Percentiles rank a stretch among this genome's conserved stretches.
phyloP scores from a whole-genome alignment of 345 rosid species.

The Rhizophora mangle region DNA sequence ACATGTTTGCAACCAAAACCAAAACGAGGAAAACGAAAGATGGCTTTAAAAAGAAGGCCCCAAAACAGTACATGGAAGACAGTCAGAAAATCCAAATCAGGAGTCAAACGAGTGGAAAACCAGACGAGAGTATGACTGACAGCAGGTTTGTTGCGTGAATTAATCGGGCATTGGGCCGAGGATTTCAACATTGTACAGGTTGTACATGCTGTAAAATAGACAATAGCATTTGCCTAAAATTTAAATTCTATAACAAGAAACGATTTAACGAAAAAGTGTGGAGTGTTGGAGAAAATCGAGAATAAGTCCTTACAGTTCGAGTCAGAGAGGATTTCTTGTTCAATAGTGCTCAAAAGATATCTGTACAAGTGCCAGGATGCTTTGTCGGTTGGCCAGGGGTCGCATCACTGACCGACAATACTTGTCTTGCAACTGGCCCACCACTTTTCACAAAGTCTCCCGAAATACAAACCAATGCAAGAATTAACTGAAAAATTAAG shows the following conservation, averaged over 20 bases:
- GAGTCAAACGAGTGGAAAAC: constrained; percentile 29
- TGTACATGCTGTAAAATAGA: not conserved
- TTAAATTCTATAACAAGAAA: too few species aligned
- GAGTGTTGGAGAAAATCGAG: too few species aligned
- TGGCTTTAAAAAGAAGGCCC: too few species aligned
- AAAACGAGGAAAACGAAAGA: not conserved
- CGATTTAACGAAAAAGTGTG: too few species aligned
- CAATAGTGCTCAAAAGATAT: too few species aligned
- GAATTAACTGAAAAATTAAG: too few species aligned
- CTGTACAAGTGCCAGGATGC: constrained; percentile 1
- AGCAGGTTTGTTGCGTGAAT: not conserved
- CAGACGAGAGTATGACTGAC: constrained; percentile 30
- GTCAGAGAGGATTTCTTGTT: not conserved
- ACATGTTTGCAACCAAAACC: constrained; percentile 8
- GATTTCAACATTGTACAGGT: not conserved
- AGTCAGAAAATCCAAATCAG: constrained; percentile 19
- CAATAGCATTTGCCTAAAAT: not conserved
- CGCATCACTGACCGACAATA: constrained; percentile 35
- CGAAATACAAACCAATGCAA: too few species aligned
- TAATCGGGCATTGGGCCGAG: not conserved
- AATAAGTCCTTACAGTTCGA: too few species aligned
- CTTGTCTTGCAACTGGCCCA: constrained; percentile 25
- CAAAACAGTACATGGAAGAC: not conserved
- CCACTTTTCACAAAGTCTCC: constrained; percentile 3
- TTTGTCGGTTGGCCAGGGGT: constrained; percentile 38